phyloP scores from a whole-genome alignment of 331 rosid genomes.

The Quercus tomentella region DNA sequence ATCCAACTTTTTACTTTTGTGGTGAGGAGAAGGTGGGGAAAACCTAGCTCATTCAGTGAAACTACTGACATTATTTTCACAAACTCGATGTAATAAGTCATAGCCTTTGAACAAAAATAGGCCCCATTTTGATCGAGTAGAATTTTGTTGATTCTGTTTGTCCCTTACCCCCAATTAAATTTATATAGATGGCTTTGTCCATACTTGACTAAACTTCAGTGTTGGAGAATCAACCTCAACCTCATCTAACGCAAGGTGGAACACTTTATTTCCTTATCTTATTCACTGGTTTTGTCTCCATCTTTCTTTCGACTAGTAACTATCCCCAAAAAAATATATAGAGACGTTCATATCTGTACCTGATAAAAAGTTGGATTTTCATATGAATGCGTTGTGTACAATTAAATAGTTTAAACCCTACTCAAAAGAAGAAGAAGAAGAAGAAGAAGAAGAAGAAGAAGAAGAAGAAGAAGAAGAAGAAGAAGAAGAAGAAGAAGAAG shows the following conservation, averaged over 20 bases:
- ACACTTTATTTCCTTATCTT: constrained; percentile 45
- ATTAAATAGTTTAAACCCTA: no score
- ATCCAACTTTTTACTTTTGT: no score
- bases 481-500: fast-evolving
- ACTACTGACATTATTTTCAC: no score
- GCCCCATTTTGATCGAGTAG: constrained; percentile 4
- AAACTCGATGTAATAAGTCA: no score
- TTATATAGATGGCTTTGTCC: constrained; percentile 25
- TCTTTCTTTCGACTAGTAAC: not conserved
- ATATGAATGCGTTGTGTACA: no score
- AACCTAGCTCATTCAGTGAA: no score
- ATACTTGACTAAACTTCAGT: constrained; percentile 22
- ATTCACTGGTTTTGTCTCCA: constrained; percentile 40
- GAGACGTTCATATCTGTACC: no score
- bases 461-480: no score
- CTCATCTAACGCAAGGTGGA: constrained; percentile 30
- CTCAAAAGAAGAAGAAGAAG: no score
- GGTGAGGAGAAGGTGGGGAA: no score
- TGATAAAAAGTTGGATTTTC: no score
- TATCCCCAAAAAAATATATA: not conserved
- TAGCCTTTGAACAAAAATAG: not conserved
- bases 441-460: no score
- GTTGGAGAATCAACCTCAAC: constrained; percentile 19
- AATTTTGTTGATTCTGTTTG: not conserved
- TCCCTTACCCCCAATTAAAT: not conserved